A percentile compares a stretch with the other conserved stretches of the same genome.
Evolutionary conservation across 495 filamentous ascomycete species (phyloP).

Genomic region (Aspergillus kassunensis): DNA sequence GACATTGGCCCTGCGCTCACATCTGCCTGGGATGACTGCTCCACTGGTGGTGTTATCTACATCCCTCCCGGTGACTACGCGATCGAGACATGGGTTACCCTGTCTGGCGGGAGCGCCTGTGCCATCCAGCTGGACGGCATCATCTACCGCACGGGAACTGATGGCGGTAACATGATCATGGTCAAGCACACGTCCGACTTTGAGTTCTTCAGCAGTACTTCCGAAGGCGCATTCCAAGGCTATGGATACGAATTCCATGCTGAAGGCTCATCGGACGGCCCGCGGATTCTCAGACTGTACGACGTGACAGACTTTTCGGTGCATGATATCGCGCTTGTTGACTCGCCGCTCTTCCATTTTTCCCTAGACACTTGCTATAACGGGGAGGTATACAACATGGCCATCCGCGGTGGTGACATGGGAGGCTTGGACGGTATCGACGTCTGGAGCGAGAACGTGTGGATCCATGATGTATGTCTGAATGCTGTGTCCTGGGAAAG

Average conservation of each 20-base stretch:
- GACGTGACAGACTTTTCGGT: conserved; percentile 44
- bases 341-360: conserved; percentile 49
- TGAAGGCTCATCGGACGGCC: conserved; percentile 17
- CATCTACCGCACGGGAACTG: conserved; percentile 42
- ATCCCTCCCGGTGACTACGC: conserved; percentile 36
- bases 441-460: conserved; percentile 47
- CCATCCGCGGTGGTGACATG: conserved; percentile 46
- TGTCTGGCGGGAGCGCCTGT: conserved; percentile 36
- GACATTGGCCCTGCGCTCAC: conserved; percentile 45
- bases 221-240: conserved; percentile 48
- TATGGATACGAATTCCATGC: conserved; percentile 44
- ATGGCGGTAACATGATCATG: conserved; percentile 48
- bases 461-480: conserved; percentile 46
- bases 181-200: conserved; percentile 47
- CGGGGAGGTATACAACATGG: conserved; percentile 51
- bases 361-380: conserved; percentile 44
- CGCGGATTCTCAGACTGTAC: conserved; percentile 39
- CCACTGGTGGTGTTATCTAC: conserved; percentile 31
- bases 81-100: conserved; percentile 30
- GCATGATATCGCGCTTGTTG: conserved; percentile 49
- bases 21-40: conserved; percentile 46
- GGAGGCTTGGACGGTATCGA: conserved; percentile 52
- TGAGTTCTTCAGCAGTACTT: conserved; percentile 47
- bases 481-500: neutral
- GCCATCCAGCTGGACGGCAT: conserved; percentile 48